phyloP scores from a whole-genome alignment of 2,329 filamentous ascomycete genomes.

The Fusarium sp. region DNA sequence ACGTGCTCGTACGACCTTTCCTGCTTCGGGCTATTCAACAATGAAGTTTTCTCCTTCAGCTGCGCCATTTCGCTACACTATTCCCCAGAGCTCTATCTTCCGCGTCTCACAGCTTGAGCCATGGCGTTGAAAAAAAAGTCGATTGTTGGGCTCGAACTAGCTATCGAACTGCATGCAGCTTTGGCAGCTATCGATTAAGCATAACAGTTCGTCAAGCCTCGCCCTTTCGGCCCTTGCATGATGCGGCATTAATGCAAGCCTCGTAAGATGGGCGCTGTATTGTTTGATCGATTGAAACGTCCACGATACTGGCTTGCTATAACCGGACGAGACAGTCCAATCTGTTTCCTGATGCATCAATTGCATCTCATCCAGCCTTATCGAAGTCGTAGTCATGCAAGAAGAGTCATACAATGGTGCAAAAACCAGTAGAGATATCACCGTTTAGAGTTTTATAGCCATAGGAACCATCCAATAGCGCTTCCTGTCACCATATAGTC shows the following conservation, averaged over 20 bases:
- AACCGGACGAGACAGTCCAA: neutral
- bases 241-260: neutral
- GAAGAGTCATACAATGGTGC: neutral
- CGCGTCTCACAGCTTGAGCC: neutral
- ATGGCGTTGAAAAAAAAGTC: neutral
- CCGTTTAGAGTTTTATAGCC: neutral
- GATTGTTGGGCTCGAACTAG: neutral
- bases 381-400: neutral
- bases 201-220: constrained; percentile 1
- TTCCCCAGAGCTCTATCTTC: neutral
- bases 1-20: neutral
- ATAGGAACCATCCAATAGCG: neutral
- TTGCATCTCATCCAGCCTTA: neutral
- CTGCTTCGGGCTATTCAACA: neutral
- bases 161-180: neutral
- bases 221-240: neutral
- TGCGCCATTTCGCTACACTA: neutral
- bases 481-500: neutral
- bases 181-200: constrained; percentile 1
- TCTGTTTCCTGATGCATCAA: no score
- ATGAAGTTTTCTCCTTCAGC: neutral
- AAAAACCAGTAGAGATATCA: neutral
- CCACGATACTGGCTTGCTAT: neutral
- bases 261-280: neutral
- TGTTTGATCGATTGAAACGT: neutral